These are phyloP conservation scores for Wickerhamomyces hampshirensis DNA, from an alignment of 805 yeast species.

Conservation along the genomic window DNA sequence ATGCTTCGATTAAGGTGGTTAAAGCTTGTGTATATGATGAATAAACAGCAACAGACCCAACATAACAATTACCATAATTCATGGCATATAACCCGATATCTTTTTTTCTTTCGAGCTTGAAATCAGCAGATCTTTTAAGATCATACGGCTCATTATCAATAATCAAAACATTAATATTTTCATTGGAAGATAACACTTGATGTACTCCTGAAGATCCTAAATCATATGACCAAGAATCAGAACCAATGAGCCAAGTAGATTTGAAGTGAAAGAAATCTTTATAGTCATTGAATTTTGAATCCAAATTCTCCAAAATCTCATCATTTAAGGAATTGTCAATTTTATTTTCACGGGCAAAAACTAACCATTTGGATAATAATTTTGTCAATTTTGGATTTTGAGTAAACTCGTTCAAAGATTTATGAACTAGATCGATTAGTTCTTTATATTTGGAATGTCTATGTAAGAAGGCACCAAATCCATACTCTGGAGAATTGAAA, in stretches of 20 bases:
- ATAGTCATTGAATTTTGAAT: conserved; percentile 41
- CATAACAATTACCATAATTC: conserved; percentile 86
- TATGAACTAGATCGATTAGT: conserved; percentile 23
- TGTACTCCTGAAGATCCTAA: conserved; percentile 90
- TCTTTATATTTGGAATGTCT: conserved; percentile 42
- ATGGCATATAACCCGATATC: conserved; percentile 93
- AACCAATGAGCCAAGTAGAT: conserved; percentile 82
- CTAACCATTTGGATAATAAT: conserved; percentile 69
- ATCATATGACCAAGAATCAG: conserved; percentile 95
- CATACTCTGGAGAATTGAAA: conserved; percentile 75
- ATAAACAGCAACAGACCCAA: conserved; percentile 91
- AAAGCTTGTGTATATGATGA: conserved; percentile 90
- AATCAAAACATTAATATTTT: conserved; percentile 77
- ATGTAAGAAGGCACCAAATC: conserved; percentile 71
- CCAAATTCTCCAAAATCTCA: conserved; percentile 36
- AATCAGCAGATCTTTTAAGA: conserved; percentile 27
- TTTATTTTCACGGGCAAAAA: conserved; percentile 37
- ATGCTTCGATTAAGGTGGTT: conserved; percentile 88
- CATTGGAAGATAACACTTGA: conserved; percentile 67
- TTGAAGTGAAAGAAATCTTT: conserved; percentile 42
- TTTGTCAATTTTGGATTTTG: conserved; percentile 37
- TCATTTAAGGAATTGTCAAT: conserved; percentile 4
- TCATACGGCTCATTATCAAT: conserved; percentile 80
- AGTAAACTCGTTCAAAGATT: conserved; percentile 34
- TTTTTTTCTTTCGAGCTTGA: conserved; percentile 60